phyloP scores from a whole-genome alignment of 2,329 filamentous ascomycete genomes.

The Cladophialophora yegresii region DNA sequence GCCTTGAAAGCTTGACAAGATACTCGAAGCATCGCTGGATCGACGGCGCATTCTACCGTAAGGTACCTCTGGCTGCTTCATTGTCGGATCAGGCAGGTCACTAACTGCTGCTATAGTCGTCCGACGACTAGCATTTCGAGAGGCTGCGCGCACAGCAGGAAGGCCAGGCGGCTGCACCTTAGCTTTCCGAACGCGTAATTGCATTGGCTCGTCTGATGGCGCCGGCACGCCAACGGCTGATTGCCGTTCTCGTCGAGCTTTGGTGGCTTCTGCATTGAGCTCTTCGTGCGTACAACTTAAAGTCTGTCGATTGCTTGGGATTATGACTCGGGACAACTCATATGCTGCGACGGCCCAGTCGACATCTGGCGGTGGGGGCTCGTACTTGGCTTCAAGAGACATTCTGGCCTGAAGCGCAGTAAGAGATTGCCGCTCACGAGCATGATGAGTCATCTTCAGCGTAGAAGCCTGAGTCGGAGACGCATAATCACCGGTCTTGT shows the following conservation, averaged over 20 bases:
- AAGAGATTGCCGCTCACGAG: constrained; percentile 48
- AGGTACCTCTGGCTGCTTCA: constrained; percentile 25
- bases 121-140: constrained; percentile 54
- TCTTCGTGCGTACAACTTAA: constrained; percentile 77
- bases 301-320: constrained; percentile 74
- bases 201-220: constrained; percentile 61
- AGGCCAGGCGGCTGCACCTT: constrained; percentile 51
- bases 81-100: constrained; percentile 46
- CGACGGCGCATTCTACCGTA: constrained; percentile 33
- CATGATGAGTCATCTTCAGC: constrained; percentile 72
- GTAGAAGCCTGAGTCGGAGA: constrained; percentile 86
- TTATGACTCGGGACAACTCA: constrained; percentile 78
- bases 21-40: constrained; percentile 41
- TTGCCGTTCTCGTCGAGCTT: constrained; percentile 66
- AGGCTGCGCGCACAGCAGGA: constrained; percentile 55
- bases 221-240: constrained; percentile 52
- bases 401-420: constrained; percentile 34
- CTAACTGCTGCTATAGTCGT: constrained; percentile 62
- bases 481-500: constrained; percentile 70
- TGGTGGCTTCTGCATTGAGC: constrained; percentile 68
- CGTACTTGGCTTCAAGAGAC: constrained; percentile 46
- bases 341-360: constrained; percentile 82
- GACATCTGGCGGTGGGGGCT: constrained; percentile 76
- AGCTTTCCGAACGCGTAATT: constrained; percentile 70
- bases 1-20: constrained; percentile 36